These are phyloP conservation scores for Hypericum perforatum DNA, from an alignment of 345 rosid genomes.

Conservation along the genomic window DNA sequence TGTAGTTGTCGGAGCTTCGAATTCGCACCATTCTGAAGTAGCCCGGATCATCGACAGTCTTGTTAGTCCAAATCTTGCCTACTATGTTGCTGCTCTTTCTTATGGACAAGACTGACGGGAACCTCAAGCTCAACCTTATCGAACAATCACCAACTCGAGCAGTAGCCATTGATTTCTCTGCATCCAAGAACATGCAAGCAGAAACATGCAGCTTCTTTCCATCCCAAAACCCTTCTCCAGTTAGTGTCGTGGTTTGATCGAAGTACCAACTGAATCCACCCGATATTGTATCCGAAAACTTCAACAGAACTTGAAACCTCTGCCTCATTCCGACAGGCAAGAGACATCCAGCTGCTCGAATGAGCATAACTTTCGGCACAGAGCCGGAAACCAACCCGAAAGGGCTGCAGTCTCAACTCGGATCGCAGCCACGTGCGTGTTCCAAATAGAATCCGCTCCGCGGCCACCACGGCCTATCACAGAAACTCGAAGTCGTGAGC, in stretches of 20 bases:
- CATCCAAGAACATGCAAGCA: conserved; percentile 56
- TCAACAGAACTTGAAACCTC: conserved; percentile 1
- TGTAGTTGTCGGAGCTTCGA: conserved; percentile 21
- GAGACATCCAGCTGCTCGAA: conserved; percentile 31
- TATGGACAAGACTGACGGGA: conserved; percentile 43
- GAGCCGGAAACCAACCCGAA: conserved; percentile 13
- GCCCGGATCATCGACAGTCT: conserved; percentile 29
- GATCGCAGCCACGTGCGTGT: too few species aligned
- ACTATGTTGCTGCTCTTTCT: conserved; percentile 28
- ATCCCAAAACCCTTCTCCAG: conserved; percentile 83
- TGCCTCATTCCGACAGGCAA: conserved; percentile 4
- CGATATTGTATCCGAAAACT: conserved; percentile 19
- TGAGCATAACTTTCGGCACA: conserved; percentile 32
- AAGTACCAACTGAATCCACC: conserved; percentile 40
- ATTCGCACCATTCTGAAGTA: conserved; percentile 42
- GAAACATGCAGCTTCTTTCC: conserved; percentile 42
- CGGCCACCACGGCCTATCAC: too few species aligned
- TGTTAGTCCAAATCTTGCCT: conserved; percentile 59
- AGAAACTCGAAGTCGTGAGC: too few species aligned
- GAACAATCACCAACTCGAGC: conserved; percentile 61
- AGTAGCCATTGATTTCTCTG: conserved; percentile 28
- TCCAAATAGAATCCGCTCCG: too few species aligned
- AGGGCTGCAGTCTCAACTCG: neutral
- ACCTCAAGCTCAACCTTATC: conserved; percentile 47
- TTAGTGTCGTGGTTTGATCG: conserved; percentile 23